These are phyloP conservation scores for Fusarium sp. DNA, from an alignment of 2,329 filamentous ascomycete species.

Conservation along the genomic window DNA sequence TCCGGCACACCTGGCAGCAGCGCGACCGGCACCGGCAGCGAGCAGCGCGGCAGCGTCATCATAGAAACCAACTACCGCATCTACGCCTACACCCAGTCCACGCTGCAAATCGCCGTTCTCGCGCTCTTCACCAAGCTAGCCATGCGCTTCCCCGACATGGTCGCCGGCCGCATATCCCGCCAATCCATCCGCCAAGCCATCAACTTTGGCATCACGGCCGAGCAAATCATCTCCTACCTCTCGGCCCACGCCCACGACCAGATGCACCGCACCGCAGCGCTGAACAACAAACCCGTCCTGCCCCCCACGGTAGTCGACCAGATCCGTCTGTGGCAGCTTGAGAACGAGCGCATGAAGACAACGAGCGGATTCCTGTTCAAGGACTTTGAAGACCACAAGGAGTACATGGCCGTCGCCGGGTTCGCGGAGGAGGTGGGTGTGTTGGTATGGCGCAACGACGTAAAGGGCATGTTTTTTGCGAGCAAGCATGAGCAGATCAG, in stretches of 20 bases:
- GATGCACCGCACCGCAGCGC: conserved; percentile 74
- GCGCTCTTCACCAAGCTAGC: conserved; percentile 87
- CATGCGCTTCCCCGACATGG: conserved; percentile 93
- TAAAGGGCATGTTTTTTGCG: conserved; percentile 87
- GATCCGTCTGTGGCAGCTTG: conserved; percentile 96
- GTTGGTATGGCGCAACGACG: conserved; percentile 84
- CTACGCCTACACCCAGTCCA: conserved; percentile 95
- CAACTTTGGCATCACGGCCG: conserved; percentile 87
- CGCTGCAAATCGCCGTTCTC: conserved; percentile 93
- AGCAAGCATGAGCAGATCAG: conserved; percentile 89
- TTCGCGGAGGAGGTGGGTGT: conserved; percentile 94
- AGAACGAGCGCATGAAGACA: conserved; percentile 91
- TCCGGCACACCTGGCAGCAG: conserved; percentile 46
- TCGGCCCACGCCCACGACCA: conserved; percentile 93
- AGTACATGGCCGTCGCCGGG: conserved; percentile 74
- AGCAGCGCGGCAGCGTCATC: conserved; percentile 83
- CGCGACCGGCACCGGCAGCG: conserved; percentile 49
- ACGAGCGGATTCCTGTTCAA: conserved; percentile 87
- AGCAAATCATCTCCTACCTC: conserved; percentile 95
- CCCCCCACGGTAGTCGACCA: conserved; percentile 97
- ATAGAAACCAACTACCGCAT: conserved; percentile 98
- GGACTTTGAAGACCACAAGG: conserved; percentile 78
- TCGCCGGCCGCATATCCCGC: conserved; percentile 90
- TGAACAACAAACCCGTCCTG: conserved; percentile 73
- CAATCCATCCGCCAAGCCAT: conserved; percentile 89